Conservation (phyloP, 164 flowering plant species). For the Annona squamosa region DNA sequence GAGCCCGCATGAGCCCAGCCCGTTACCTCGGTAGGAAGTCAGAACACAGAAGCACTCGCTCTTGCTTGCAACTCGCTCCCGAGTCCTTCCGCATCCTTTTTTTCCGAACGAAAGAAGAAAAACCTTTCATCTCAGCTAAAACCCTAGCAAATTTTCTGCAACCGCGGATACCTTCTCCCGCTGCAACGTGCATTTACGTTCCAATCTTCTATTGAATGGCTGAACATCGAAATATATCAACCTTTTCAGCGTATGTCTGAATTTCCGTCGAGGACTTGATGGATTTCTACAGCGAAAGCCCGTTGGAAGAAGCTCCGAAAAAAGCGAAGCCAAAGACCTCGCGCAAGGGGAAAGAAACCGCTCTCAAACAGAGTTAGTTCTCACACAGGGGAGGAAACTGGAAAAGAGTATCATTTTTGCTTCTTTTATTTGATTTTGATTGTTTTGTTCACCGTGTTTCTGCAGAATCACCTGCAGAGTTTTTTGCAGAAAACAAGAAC, state of each 20-base stretch:
- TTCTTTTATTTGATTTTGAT: slow-evolving; percentile 14
- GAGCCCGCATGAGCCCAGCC: too few species aligned
- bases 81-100: background rate
- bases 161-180: slow-evolving; percentile 1
- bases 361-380: slow-evolving; percentile 76
- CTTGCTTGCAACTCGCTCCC: background rate
- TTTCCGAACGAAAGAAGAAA: background rate
- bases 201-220: background rate
- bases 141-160: slow-evolving; percentile 4
- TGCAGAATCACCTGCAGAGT: slow-evolving; percentile 99
- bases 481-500: slow-evolving; percentile 94
- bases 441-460: slow-evolving; percentile 1
- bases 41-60: too few species aligned
- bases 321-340: slow-evolving; percentile 54
- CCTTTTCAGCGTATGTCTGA: background rate
- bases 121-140: background rate
- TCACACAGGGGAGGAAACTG: background rate
- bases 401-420: background rate
- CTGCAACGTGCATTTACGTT: background rate
- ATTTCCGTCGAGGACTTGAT: slow-evolving; percentile 16
- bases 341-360: slow-evolving; percentile 52
- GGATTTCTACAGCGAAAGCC: slow-evolving; percentile 49
- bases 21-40: too few species aligned
- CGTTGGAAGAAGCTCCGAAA: slow-evolving; percentile 30
- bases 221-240: background rate